Percentiles rank a stretch among this genome's conserved stretches.
These are phyloP conservation scores for Dryadomyces quercus-mongolicae DNA, from an alignment of 2,329 filamentous ascomycete species.

Conservation along the genomic window DNA sequence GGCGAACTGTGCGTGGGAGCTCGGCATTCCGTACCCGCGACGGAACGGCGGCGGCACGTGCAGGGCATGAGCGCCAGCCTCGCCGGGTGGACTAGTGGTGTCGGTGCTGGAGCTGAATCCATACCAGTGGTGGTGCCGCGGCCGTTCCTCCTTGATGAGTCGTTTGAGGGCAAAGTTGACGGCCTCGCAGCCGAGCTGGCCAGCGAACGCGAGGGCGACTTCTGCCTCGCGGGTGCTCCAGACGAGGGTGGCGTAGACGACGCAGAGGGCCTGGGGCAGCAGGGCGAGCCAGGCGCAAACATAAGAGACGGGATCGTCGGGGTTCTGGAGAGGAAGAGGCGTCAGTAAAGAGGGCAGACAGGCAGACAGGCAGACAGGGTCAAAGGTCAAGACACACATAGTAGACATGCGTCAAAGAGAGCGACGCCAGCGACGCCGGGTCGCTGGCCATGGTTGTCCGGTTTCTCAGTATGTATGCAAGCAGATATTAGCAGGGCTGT, in stretches of 20 bases:
- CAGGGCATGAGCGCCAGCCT: neutral
- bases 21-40: conserved; percentile 86
- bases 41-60: conserved; percentile 5
- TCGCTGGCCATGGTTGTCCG: conserved; percentile 30
- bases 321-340: conserved; percentile 66
- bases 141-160: conserved; percentile 83
- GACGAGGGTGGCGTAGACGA: conserved; percentile 81
- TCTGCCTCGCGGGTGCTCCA: conserved; percentile 88
- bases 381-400: conserved; percentile 75
- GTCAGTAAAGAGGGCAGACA: neutral
- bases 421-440: conserved; percentile 58
- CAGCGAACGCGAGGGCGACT: conserved; percentile 77
- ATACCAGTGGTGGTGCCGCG: conserved; percentile 67
- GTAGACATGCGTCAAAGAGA: conserved; percentile 91
- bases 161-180: conserved; percentile 86
- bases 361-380: conserved; percentile 81
- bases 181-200: conserved; percentile 83
- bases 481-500: too few species aligned
- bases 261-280: conserved; percentile 78
- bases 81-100: neutral
- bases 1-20: conserved; percentile 88
- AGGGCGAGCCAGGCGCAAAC: conserved; percentile 89
- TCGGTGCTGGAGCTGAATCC: neutral
- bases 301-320: conserved; percentile 72
- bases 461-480: too few species aligned